Percentiles rank a stretch among this genome's conserved stretches.
Conservation (phyloP, 1,284 basidiomycete species). For the Ceratobasidium sp. region DNA sequence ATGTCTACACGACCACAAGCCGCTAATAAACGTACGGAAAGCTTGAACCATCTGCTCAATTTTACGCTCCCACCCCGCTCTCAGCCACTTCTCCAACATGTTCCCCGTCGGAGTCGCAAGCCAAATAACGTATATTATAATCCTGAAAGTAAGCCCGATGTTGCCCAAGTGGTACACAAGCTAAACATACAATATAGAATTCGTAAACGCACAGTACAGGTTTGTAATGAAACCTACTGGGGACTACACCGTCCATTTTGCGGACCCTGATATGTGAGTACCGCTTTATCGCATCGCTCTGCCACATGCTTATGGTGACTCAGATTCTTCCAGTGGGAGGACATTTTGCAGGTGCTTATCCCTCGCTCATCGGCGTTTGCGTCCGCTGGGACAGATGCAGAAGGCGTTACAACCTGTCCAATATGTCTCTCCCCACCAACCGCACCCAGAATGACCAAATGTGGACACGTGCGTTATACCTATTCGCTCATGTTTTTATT, state of each 20-base stretch:
- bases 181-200: conserved; percentile 62
- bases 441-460: conserved; percentile 96
- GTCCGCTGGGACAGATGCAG: conserved; percentile 61
- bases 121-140: conserved; percentile 61
- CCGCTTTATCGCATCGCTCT: conserved; percentile 2
- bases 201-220: conserved; percentile 92
- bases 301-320: conserved; percentile 18
- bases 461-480: conserved; percentile 83
- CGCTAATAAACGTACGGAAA: conserved; percentile 35
- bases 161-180: conserved; percentile 20
- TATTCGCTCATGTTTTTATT: conserved; percentile 43
- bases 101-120: conserved; percentile 79
- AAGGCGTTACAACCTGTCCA: conserved; percentile 83
- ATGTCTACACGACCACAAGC: conserved; percentile 40
- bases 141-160: conserved; percentile 44
- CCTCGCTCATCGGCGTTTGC: conserved; percentile 71
- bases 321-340: conserved; percentile 95
- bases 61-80: conserved; percentile 59
- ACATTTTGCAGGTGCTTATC: conserved; percentile 94
- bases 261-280: conserved; percentile 90
- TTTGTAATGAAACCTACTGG: conserved; percentile 93
- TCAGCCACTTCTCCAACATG: conserved; percentile 62
- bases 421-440: conserved; percentile 94
- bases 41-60: conserved; percentile 53
- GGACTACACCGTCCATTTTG: conserved; percentile 94